phyloP scores from a whole-genome alignment of 176 grass and related monocot species.

The Puccinellia tenuiflora region DNA sequence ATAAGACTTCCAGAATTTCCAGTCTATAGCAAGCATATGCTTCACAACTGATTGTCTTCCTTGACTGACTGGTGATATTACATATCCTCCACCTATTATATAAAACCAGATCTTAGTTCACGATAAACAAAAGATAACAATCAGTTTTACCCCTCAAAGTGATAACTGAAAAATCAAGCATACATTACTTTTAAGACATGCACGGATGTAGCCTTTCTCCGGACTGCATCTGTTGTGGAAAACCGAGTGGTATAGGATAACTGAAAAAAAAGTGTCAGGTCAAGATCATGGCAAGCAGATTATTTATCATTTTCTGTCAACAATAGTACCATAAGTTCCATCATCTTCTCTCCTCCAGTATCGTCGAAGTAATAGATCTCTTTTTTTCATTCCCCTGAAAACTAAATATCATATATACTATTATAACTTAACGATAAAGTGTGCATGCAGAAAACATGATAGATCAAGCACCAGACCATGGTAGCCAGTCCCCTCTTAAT shows the following conservation, averaged over 20 bases:
- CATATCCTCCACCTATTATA: slow-evolving; percentile 88
- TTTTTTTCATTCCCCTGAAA: slow-evolving; percentile 96
- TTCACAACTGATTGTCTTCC: slow-evolving; percentile 92
- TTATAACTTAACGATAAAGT: slow-evolving; percentile 29
- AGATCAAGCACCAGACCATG: slow-evolving; percentile 61
- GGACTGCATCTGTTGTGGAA: slow-evolving; percentile 76
- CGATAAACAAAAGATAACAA: background rate
- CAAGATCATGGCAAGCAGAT: background rate
- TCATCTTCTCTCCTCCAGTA: slow-evolving; percentile 99
- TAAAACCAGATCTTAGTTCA: slow-evolving; percentile 12
- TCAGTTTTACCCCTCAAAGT: background rate
- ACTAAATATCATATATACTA: slow-evolving; percentile 40
- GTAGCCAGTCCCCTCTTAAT: slow-evolving; percentile 80
- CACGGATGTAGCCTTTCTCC: slow-evolving; percentile 76
- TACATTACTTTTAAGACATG: slow-evolving; percentile 99
- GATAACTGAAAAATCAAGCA: slow-evolving; percentile 52
- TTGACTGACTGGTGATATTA: slow-evolving; percentile 87
- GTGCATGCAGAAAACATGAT: slow-evolving; percentile 12
- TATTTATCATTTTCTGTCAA: slow-evolving; percentile 22
- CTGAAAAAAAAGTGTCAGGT: slow-evolving; percentile 56
- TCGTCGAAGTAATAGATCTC: slow-evolving; percentile 85
- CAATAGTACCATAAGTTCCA: slow-evolving; percentile 85
- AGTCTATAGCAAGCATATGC: slow-evolving; percentile 99
- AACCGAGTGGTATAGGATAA: slow-evolving; percentile 96
- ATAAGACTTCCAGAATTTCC: slow-evolving; percentile 95